Evolutionary conservation across 208 protist genomes (phyloP).

Genomic region (Acanthamoeba castellanii): DNA sequence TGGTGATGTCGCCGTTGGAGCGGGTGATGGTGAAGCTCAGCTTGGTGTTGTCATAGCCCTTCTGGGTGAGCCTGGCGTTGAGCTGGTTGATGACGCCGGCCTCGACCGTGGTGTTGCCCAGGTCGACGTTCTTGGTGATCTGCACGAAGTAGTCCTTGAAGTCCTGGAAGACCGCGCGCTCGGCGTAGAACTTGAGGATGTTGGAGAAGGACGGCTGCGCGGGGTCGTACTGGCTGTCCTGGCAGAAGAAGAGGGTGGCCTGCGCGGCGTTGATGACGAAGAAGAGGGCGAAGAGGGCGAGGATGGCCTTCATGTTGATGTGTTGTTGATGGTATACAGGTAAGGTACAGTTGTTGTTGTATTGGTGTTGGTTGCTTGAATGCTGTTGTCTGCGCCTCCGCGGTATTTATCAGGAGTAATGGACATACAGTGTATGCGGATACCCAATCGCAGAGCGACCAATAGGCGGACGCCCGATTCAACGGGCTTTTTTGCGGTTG

Average conservation of each 20-base stretch:
- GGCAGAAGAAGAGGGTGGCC: constrained; percentile 7
- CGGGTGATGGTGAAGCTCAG: constrained; percentile 29
- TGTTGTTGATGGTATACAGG: not conserved
- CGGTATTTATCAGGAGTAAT: too few relatives aligned
- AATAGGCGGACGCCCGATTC: too few relatives aligned
- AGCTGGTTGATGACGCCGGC: not conserved
- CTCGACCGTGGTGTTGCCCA: constrained; percentile 22
- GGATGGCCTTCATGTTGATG: not conserved
- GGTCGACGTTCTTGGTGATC: not conserved
- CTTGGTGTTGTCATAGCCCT: not conserved
- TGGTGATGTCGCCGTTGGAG: constrained; percentile 42
- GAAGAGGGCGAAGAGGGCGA: not conserved
- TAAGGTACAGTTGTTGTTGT: not conserved
- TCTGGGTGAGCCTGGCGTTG: not conserved
- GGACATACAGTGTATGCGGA: too few relatives aligned
- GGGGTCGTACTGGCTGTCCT: not conserved
- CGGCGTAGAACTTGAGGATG: not conserved
- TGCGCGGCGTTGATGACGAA: not conserved
- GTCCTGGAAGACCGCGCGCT: not conserved
- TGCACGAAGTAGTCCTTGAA: not conserved
- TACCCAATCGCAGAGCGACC: too few relatives aligned
- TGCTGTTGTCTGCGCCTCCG: too few relatives aligned
- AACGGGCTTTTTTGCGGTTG: too few relatives aligned
- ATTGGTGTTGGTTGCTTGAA: not conserved
- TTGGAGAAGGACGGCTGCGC: not conserved